Conservation (phyloP, 2,329 filamentous ascomycete species). For the Fusarium sp. region DNA sequence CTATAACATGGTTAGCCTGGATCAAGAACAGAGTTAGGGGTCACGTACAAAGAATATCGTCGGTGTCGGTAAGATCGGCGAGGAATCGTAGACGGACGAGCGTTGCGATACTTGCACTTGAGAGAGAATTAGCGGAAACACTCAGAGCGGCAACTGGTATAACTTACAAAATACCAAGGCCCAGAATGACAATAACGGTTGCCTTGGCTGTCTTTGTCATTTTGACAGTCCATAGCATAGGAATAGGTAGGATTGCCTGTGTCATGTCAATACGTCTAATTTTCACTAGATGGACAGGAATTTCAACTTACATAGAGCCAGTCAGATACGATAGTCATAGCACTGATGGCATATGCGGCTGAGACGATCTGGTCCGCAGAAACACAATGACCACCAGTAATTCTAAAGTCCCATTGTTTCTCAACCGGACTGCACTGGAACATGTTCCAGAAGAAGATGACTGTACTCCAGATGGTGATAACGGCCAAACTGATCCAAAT, state of each 20-base stretch:
- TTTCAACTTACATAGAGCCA: slow-evolving; percentile 59
- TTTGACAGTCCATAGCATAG: slow-evolving; percentile 65
- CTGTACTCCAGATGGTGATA: slow-evolving; percentile 58
- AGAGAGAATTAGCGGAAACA: slow-evolving; percentile 17
- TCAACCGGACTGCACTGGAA: slow-evolving; percentile 62
- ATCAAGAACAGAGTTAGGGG: neutral
- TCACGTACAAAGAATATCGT: slow-evolving; percentile 59
- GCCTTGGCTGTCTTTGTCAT: slow-evolving; percentile 63
- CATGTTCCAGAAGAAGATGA: slow-evolving; percentile 63
- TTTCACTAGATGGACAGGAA: neutral
- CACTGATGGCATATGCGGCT: slow-evolving; percentile 63
- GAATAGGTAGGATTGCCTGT: slow-evolving; percentile 61
- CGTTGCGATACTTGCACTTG: slow-evolving; percentile 64
- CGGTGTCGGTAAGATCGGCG: slow-evolving; percentile 54
- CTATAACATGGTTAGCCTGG: slow-evolving; percentile 44
- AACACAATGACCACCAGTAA: slow-evolving; percentile 56
- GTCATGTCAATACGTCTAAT: slow-evolving; percentile 9
- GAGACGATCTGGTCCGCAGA: slow-evolving; percentile 55
- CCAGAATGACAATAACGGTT: slow-evolving; percentile 61
- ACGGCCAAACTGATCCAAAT: slow-evolving; percentile 58
- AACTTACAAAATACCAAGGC: slow-evolving; percentile 61
- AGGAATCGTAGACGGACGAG: slow-evolving; percentile 63
- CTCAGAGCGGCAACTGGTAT: too few species aligned
- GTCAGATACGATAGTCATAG: slow-evolving; percentile 64
- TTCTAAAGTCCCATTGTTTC: slow-evolving; percentile 64